phyloP scores from a whole-genome alignment of 2,329 filamentous ascomycete species.

The Tolypocladium amazonense region DNA sequence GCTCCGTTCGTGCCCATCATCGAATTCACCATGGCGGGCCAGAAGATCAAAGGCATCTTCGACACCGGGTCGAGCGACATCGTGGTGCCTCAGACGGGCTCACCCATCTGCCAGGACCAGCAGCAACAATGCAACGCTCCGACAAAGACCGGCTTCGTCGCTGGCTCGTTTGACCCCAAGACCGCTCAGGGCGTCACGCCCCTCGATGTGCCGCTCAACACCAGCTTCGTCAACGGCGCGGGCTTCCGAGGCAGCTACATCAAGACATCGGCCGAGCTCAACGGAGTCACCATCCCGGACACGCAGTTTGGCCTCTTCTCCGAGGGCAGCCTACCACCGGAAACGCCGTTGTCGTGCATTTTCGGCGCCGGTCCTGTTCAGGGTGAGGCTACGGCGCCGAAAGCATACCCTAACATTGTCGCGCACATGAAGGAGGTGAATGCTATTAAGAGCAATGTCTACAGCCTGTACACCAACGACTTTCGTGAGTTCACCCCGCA shows the following conservation, averaged over 20 bases:
- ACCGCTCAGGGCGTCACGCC: background rate
- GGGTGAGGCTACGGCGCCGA: background rate
- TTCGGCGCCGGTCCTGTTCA: slow-evolving; percentile 1
- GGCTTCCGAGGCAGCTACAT: background rate
- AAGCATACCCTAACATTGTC: background rate
- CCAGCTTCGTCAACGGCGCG: background rate
- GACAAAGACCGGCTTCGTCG: background rate
- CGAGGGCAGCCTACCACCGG: background rate
- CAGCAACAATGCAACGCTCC: background rate
- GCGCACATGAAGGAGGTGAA: background rate
- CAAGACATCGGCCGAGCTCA: background rate
- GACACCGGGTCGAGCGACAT: slow-evolving; percentile 2
- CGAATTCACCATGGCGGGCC: background rate
- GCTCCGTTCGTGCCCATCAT: slow-evolving; percentile 1
- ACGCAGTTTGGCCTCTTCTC: background rate
- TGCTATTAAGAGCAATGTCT: background rate
- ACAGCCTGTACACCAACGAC: background rate
- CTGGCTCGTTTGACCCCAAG: background rate
- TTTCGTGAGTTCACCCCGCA: background rate
- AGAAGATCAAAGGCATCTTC: background rate
- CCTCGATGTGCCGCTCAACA: background rate
- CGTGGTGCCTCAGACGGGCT: background rate
- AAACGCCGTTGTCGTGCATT: background rate
- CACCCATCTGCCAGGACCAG: background rate
- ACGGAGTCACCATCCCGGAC: background rate